Base-by-base conservation (phyloP, 169 alveolate species). In the Cryptosporidium felis region DNA sequence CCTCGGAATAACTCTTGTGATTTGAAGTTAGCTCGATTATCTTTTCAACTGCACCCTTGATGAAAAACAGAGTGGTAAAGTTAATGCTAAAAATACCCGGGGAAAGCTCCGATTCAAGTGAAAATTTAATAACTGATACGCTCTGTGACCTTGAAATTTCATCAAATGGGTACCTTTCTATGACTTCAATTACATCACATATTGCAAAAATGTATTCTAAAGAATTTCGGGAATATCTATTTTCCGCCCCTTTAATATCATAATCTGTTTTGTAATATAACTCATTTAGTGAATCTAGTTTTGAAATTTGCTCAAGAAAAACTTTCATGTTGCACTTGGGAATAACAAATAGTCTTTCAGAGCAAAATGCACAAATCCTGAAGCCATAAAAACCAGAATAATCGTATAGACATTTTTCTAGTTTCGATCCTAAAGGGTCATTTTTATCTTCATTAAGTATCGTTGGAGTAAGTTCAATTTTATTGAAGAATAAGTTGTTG, bases 11-110 rank as follows among this genome's bases (percentile, higher is more conserved):
- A 5, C 23, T 44, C 1, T n/a, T 21, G 38, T 12, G 10, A n/a
- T 47, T 38, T 8, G 23, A 38, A 23, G 42, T 53, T 18, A 74
- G 41, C 23, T 74, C 53, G 21, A 26, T 49, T 14, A 74, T 53
- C 41, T 47, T 49, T 26, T 74, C 85, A 18, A 23, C 59, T n/a
- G 85, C 85, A 51, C 85, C 85, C 42, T 74, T 74, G 21, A 51
- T 36, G 16, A 74, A 53, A 16, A 53, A 14, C n/a, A 74, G 32
- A 18, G 85, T 23, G 18, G 5, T 36, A 1, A 42, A 36, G 3
- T 18, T 44, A 12, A 53, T 41, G 26, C 53, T 34, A 47, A 8
- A 66, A 6, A 16, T 6, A 1, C 49, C 16, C 10, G 53, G 18
- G 14, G 32, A 23, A 16, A 40, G 5, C 16, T 53, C 41, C 1